Evolutionary conservation across 1,284 basidiomycete genomes (phyloP).

Genomic region (Marasmius fiardii): DNA sequence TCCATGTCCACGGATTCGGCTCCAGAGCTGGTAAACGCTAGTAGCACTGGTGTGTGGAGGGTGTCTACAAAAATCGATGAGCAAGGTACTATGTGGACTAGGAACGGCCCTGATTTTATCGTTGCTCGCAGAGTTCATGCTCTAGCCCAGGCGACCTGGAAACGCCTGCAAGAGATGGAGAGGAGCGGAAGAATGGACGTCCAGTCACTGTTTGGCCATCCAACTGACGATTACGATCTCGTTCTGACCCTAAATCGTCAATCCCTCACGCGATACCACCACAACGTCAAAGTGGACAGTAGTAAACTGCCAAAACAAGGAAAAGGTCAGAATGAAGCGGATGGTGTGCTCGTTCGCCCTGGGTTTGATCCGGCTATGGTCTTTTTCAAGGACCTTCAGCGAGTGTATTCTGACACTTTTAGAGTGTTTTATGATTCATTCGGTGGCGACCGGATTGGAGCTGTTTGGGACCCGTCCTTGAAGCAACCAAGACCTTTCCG

Average conservation of each 20-base stretch:
- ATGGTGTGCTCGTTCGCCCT: constrained; percentile 37
- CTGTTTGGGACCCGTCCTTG: constrained; percentile 82
- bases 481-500: constrained; percentile 64
- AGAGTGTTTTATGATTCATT: constrained; percentile 84
- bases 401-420: constrained; percentile 75
- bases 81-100: constrained; percentile 76
- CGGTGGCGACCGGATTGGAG: constrained; percentile 81
- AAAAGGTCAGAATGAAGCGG: constrained; percentile 46
- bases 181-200: constrained; percentile 40
- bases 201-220: constrained; percentile 82
- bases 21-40: constrained; percentile 15
- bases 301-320: constrained; percentile 39
- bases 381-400: constrained; percentile 70
- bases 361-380: constrained; percentile 81
- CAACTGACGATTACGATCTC: constrained; percentile 84
- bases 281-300: constrained; percentile 54
- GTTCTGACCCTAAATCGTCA: constrained; percentile 71
- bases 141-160: constrained; percentile 73
- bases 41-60: constrained; percentile 65
- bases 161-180: constrained; percentile 43
- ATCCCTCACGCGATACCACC: constrained; percentile 71
- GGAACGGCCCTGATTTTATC: constrained; percentile 57
- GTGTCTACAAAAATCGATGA: constrained; percentile 81
- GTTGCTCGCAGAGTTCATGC: constrained; percentile 69
- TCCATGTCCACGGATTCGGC: constrained; percentile 1